These are phyloP conservation scores for Phyllosticta paracitricarpa DNA, from an alignment of 2,329 filamentous ascomycete genomes.

Conservation along the genomic window DNA sequence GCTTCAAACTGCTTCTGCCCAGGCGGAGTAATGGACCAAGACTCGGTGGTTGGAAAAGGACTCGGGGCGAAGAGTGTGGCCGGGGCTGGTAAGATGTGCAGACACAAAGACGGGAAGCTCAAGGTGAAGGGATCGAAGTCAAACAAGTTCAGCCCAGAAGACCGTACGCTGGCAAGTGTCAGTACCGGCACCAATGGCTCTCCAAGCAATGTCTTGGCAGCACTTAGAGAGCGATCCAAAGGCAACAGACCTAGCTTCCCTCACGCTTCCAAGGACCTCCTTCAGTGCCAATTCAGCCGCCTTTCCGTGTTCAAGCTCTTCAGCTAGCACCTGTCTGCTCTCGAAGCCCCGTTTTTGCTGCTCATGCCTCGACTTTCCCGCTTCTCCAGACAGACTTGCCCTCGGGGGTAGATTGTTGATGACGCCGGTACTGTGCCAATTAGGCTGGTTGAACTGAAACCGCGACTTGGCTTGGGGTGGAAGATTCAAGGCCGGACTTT, in stretches of 20 bases:
- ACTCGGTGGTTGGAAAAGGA: conserved; percentile 65
- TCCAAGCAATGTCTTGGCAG: background rate
- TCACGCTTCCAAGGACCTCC: conserved; percentile 71
- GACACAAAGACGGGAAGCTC: conserved; percentile 75
- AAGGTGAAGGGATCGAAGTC: conserved; percentile 80
- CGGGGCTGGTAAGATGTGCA: conserved; percentile 71
- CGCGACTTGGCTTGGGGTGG: conserved; percentile 28
- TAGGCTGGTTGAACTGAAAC: conserved; percentile 49
- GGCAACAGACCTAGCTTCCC: conserved; percentile 61
- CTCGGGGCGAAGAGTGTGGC: conserved; percentile 73
- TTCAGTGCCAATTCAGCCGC: conserved; percentile 77
- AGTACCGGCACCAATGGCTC: background rate
- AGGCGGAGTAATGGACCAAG: conserved; percentile 73
- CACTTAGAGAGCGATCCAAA: background rate
- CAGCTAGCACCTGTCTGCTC: conserved; percentile 51
- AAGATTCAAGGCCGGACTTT: conserved; percentile 17
- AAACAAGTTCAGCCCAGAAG: conserved; percentile 40
- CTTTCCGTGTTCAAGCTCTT: conserved; percentile 67
- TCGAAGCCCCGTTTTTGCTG: conserved; percentile 51
- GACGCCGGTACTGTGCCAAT: conserved; percentile 69
- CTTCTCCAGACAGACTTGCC: conserved; percentile 20
- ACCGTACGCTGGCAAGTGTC: conserved; percentile 22
- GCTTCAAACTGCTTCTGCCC: conserved; percentile 64
- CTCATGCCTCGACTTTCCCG: conserved; percentile 18
- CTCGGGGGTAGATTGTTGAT: conserved; percentile 59